Evolutionary conservation across 2,329 filamentous ascomycete genomes (phyloP), one percentile per base, ranked within the genome.

Genomic region (Chrysosphaeria jannelii): DNA sequence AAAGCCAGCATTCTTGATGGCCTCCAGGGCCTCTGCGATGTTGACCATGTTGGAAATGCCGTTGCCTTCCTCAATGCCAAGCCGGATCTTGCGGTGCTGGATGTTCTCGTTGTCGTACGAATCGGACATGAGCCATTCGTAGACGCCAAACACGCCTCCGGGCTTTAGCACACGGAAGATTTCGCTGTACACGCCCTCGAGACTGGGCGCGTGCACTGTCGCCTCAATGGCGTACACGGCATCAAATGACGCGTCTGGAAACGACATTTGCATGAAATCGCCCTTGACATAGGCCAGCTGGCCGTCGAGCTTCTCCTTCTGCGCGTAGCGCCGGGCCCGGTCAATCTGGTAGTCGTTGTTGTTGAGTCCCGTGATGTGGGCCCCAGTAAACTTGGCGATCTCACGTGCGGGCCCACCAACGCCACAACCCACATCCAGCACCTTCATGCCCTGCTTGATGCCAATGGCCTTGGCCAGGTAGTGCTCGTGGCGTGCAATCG

Each of bases 341-440:
- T 91, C 63, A 34, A 93, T 90, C 51, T 93, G 85, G 54, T 97
- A 97, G 50, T 91, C 76, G 47, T 93, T 93, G 64, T 91, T 93
- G 64, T 93, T 97, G 43, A 93, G 50, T 20, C 85, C 85, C 13
- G 76, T 69, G 31, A 93, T 60, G 36, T 91, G 76, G 36, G 63
- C 70, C 30, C 74, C 81, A 8, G 75, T 70, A 50, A 97, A 97
- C 50, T 88, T 88, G 48, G 74, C 75, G 37, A 97, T 93, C 52
- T 93, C 79, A 30, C 79, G 64, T 5, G 81, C 85, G 12, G 85
- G 85, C 22, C 85, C 85, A 37, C 85, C 85, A 26, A 93, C 78
- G 57, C 85, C 85, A 39, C 85, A 97, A 30, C 85, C 85, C 28
- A 97, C 85, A 39, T 97, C 85, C 14, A 97, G 56, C 10, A 93